Percentiles rank a stretch among this genome's conserved stretches.
phyloP scores from a whole-genome alignment of 140 eudicot genomes.

The Erigeron philadelphicus region DNA sequence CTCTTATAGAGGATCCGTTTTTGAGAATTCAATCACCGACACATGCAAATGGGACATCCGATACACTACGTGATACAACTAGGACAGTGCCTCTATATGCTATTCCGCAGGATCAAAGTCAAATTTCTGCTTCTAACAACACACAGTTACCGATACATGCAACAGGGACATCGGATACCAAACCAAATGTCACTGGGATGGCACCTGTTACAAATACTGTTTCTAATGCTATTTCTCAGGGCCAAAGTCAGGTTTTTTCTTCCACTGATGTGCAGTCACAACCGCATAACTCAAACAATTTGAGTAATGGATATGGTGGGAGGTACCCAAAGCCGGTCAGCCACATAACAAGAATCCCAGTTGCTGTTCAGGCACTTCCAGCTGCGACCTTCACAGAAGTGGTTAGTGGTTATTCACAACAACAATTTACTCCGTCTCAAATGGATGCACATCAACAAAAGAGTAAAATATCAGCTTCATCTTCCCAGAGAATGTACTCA shows the following conservation, averaged over 20 bases:
- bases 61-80: background rate
- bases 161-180: constrained; percentile 17
- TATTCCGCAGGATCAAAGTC: constrained; percentile 3
- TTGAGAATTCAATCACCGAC: constrained; percentile 12
- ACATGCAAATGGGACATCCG: background rate
- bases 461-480: constrained; percentile 27
- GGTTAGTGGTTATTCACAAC: constrained; percentile 33
- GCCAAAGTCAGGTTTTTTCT: constrained; percentile 35
- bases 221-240: constrained; percentile 17
- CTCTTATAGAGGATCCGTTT: constrained; percentile 28
- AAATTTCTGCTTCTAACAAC: constrained; percentile 11
- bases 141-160: constrained; percentile 29
- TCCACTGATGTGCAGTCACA: constrained; percentile 33
- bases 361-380: constrained; percentile 63
- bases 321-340: constrained; percentile 30
- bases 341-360: constrained; percentile 36
- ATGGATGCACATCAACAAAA: constrained; percentile 27
- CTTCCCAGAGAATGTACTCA: constrained; percentile 30
- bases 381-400: constrained; percentile 34
- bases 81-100: background rate
- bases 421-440: constrained; percentile 27
- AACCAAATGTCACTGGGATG: constrained; percentile 10
- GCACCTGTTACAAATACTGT: background rate
- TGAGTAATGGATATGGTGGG: constrained; percentile 36
- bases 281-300: constrained; percentile 28